Base-by-base conservation (phyloP, 1,284 basidiomycete species). In the Ceratobasidium theobromae region DNA sequence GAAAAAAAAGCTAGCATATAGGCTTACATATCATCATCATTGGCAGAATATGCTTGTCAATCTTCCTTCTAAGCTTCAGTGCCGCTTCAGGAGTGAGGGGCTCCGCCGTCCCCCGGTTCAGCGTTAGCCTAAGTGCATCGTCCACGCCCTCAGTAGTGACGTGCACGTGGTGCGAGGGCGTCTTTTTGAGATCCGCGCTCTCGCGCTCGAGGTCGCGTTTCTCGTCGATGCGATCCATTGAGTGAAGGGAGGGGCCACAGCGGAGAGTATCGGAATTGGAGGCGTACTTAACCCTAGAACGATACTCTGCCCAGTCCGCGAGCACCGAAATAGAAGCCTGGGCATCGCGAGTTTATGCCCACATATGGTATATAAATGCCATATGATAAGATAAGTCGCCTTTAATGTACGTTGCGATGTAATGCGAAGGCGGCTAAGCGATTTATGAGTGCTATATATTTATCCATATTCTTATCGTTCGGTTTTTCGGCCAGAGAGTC, bases 11-110 rank as follows among this genome's bases (percentile, higher is more conserved):
- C 38, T 27, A 27, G 46, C 23, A 49, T 18, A 33, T 18, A n/a
- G 30, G 70, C 72, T 53, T 33, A 74, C 73, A 43, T 11, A 73
- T 45, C 68, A 70, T 73, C 40, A 75, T 70, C 28, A 74, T 40
- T 16, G 73, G 73, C 9, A 74, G 57, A 14, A 74, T 53, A 33
- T 70, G 68, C 67, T 69, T 69, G 65, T 74, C 73, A 33, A 74
- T 66, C 69, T 74, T 74, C 21, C 57, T 55, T 30, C 73, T 60
- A 21, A 74, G 51, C 46, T 58, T 55, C 16, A 60, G 46, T 14
- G 70, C 65, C 32, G 70, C 71, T 32, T 68, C 67, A n/a, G 72
- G 70, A 6, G 55, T 40, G 14, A 73, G 21, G 16, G 68, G 62
- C 28, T 32, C 14, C 21, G 14, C 41, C 12, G 51, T n/a, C 25